phyloP scores from a whole-genome alignment of 2,329 filamentous ascomycete genomes.

The Colletotrichum navitas region DNA sequence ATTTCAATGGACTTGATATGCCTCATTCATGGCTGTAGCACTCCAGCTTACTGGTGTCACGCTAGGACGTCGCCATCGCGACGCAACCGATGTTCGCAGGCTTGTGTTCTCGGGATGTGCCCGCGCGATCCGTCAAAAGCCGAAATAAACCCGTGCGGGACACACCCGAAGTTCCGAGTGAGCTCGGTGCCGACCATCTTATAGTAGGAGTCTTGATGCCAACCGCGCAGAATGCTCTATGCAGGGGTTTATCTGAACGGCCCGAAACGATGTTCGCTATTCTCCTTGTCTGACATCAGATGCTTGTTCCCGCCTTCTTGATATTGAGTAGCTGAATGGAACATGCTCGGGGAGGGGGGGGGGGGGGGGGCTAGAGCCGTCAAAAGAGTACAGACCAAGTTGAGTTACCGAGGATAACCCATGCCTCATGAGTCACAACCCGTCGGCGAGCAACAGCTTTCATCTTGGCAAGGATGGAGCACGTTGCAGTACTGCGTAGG shows the following conservation, averaged over 20 bases:
- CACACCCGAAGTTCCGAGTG: background rate
- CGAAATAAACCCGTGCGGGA: background rate
- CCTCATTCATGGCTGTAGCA: background rate
- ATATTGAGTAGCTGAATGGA: background rate
- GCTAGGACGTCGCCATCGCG: background rate
- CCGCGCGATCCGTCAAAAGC: background rate
- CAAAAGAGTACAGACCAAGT: background rate
- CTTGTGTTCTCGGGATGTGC: background rate
- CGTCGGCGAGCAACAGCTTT: background rate
- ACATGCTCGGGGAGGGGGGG: background rate
- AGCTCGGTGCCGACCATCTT: conserved; percentile 10
- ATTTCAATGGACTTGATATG: too few species aligned
- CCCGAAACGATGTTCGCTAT: conserved; percentile 5
- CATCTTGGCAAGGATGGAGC: background rate
- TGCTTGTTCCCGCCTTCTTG: conserved; percentile 16
- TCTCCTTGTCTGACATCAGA: conserved; percentile 19
- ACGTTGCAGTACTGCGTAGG: background rate
- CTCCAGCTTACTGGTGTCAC: background rate
- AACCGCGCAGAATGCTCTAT: background rate
- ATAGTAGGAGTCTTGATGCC: background rate
- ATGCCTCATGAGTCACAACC: background rate
- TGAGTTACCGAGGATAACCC: background rate
- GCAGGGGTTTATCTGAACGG: background rate
- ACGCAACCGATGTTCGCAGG: background rate
- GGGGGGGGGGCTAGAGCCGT: background rate